Evolutionary conservation across 176 grass and related monocot species (phyloP).

Genomic region (Hordeum marinum): DNA sequence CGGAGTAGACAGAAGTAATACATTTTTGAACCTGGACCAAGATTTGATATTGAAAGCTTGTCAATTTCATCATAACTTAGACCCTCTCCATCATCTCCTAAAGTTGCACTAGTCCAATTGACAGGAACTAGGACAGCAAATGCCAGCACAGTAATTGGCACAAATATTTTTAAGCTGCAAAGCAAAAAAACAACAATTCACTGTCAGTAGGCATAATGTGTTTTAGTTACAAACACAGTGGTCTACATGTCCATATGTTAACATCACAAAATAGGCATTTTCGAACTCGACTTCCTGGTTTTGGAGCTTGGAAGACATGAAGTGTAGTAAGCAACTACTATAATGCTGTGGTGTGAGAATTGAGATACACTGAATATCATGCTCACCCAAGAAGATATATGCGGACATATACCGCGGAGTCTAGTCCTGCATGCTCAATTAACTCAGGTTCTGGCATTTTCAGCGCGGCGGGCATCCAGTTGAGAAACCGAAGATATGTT

Average conservation of each 20-base stretch:
- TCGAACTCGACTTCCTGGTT: not conserved
- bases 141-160: slow-evolving; percentile 62
- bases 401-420: slow-evolving; percentile 79
- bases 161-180: slow-evolving; percentile 93
- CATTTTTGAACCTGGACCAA: slow-evolving; percentile 76
- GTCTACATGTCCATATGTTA: not conserved
- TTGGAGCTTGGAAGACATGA: not conserved
- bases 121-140: slow-evolving; percentile 73
- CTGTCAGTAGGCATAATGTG: not conserved
- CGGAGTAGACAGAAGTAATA: slow-evolving; percentile 22
- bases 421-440: slow-evolving; percentile 80
- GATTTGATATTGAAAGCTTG: slow-evolving; percentile 94
- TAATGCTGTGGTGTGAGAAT: not conserved
- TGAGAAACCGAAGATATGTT: slow-evolving; percentile 83
- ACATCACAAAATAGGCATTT: not conserved
- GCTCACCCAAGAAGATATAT: slow-evolving; percentile 94
- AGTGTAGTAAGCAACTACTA: not conserved
- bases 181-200: slow-evolving; percentile 14
- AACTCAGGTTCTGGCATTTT: slow-evolving; percentile 91
- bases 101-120: slow-evolving; percentile 83
- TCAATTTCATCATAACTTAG: slow-evolving; percentile 79
- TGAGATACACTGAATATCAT: slow-evolving; percentile 4
- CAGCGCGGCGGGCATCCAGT: slow-evolving; percentile 90
- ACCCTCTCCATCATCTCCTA: slow-evolving; percentile 32
- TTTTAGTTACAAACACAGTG: not conserved